Evolutionary conservation across 176 grass and related monocot species (phyloP), one percentile per base, ranked within the genome.

Genomic region (Musa beccarii): DNA sequence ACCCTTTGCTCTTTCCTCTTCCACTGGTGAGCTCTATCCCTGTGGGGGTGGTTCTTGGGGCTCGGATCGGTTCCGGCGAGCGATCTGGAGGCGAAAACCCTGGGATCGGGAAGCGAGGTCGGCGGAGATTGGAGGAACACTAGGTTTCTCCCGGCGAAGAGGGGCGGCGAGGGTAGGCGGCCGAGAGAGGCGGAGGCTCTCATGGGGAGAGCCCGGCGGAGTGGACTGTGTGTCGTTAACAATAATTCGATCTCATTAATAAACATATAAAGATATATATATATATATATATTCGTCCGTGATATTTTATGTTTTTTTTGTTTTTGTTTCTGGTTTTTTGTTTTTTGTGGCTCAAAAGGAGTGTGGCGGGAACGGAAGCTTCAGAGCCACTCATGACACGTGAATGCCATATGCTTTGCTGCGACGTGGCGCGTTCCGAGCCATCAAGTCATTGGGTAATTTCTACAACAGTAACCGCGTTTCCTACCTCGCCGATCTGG

Each of bases 171-270:
- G 83, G 65, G 78, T 72, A 69, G 81, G 82, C 76, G 82, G 79
- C 25, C 81, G 78, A 16, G 72, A 76, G 73, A 80, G 49, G 84
- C 86, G 79, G 82, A 78, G 28, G 69, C 74, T 84, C 77, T 75
- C 78, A 19, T 74, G 69, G 69, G 77, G 78, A 68, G 87, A 87
- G 83, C 80, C 66, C 34, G 63, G 82, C 72, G 16, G 74, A 63
- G 51, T 62, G 71, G 53, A 68, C 64, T 79, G 74, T 43, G 63
- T 86, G 83, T 74, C 66, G 59, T 69, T 52, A 79, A 80, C 66
- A 20, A 85, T 70, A 83, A 80, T 14, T 2, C 21, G 63, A 13
- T 66, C 8, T 3, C 12, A 11, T 65, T 65, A 64, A 64, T 24
- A 11, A 65, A 1, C 12, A 65, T 23, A 21, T 63, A 22, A 2